A percentile compares a stretch with the other conserved stretches of the same genome.
Evolutionary conservation across 768 basidiomycete genomes (phyloP).

Genomic region (Suillus discolor): DNA sequence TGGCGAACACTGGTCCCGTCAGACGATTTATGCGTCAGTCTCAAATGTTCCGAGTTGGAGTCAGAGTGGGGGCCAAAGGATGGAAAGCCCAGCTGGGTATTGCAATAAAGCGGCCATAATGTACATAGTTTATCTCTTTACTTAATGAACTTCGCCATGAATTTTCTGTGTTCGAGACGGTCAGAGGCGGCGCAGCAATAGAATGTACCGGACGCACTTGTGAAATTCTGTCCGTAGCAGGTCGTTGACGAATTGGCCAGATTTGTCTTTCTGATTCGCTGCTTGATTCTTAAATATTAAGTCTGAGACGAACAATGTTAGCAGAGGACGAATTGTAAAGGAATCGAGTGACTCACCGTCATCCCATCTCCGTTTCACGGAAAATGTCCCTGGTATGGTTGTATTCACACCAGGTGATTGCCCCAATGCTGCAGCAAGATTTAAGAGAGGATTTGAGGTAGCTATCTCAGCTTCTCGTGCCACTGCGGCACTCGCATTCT

Average conservation of each 20-base stretch:
- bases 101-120: neutral
- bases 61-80: neutral
- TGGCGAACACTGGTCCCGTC: no score
- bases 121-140: neutral
- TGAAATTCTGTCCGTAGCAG: conserved; percentile 92
- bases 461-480: conserved; percentile 84
- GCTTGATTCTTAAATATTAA: conserved; percentile 99
- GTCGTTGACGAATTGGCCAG: conserved; percentile 92
- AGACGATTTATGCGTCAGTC: no score
- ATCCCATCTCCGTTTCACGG: conserved; percentile 94
- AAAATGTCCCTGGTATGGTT: conserved; percentile 79
- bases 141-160: conserved; percentile 92
- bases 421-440: conserved; percentile 89
- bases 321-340: conserved; percentile 6
- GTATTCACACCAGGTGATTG: conserved; percentile 74
- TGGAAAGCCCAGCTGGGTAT: neutral
- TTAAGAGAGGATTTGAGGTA: conserved; percentile 83
- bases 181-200: conserved; percentile 7
- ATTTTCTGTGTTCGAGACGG: conserved; percentile 60
- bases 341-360: conserved; percentile 59
- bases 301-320: conserved; percentile 49
- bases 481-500: conserved; percentile 59
- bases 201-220: conserved; percentile 56
- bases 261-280: conserved; percentile 61
- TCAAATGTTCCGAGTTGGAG: neutral